Base-by-base conservation (phyloP, 2,329 filamentous ascomycete species). In the Calonectria pseudoreteaudii region DNA sequence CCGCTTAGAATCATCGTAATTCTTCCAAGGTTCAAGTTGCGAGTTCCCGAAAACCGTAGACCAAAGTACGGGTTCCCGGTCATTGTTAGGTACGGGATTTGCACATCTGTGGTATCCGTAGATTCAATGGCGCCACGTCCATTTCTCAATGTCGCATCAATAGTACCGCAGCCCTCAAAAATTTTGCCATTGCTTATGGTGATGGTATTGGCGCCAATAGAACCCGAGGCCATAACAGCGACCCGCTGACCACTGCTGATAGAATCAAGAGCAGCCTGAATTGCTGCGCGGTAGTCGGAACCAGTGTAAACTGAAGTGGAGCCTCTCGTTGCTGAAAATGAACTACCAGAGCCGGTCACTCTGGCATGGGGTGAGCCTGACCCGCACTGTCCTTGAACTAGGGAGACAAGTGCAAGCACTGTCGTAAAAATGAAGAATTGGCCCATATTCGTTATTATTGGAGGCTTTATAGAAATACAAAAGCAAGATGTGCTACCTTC, bases 1-100 rank as follows among this genome's bases (percentile, higher is more conserved):
- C 86, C 87, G 74, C 83, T 87, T 14, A 91, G 85, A 76, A 90
- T 89, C 86, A 91, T 86, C 31, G 83, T 90, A 74, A 91, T 90
- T 6, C 86, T 78, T 31, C 90, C 90, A 0, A 91, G 85, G 0
- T 76, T 79, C 3, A 91, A 83, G 74, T 87, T 84, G 18, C 81
- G 82, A 0, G 87, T 88, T 16, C 90, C 90, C 34, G 86, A 90
- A 83, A 91, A 90, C 16, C 88, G 86, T 65, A 91, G 78, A 3
- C 89, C 90, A 70, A 91, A 91, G 81, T 91, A 91, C 0, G 90
- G 89, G 76, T 85, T 88, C 2, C 90, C 90, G 4, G 89, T 90
- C 88, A 91, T 88, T 67, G 81, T 89, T 5, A 91, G 85, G 77
- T 89, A 91, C 0, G 90, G 89, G 64, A 91, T 91, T 52, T 86